A percentile compares a stretch with the other conserved stretches of the same genome.
Evolutionary conservation across 371 early-diverging fungal genomes (phyloP).

Genomic region (Mucor velutinosus): DNA sequence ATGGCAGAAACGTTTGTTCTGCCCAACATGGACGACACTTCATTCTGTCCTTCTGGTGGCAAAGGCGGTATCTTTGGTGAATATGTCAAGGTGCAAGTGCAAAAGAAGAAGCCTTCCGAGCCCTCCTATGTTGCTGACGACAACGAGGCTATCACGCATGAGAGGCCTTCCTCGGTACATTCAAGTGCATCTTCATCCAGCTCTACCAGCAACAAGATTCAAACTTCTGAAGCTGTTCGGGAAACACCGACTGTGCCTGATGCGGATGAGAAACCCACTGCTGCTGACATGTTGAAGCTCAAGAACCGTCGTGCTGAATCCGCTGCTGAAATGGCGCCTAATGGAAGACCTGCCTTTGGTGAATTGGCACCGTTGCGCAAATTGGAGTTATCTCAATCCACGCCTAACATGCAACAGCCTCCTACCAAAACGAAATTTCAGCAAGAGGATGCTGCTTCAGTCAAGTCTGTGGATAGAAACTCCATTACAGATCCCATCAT

Average conservation of each 20-base stretch:
- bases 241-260: slow-evolving; percentile 18
- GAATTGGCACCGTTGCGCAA: neutral
- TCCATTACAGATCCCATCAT: slow-evolving; percentile 1
- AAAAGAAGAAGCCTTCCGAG: neutral
- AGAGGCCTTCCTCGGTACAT: neutral
- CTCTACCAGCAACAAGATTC: neutral
- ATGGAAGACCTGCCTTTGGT: neutral
- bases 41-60: slow-evolving; percentile 72
- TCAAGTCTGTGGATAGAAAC: slow-evolving; percentile 5
- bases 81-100: slow-evolving; percentile 3
- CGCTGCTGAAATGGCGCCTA: neutral
- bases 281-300: slow-evolving; percentile 18
- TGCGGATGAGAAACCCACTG: slow-evolving; percentile 5
- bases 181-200: slow-evolving; percentile 1
- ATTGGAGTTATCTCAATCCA: slow-evolving; percentile 9
- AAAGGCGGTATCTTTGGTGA: slow-evolving; percentile 66
- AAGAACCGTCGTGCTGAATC: slow-evolving; percentile 20
- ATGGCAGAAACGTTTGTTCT: slow-evolving; percentile 81
- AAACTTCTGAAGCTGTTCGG: neutral
- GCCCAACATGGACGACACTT: slow-evolving; percentile 91
- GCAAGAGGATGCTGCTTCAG: neutral
- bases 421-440: neutral
- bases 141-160: neutral
- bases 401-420: slow-evolving; percentile 10
- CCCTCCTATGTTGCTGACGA: neutral